phyloP scores from a whole-genome alignment of 305 asterid species.

The Fraxinus angustifolia region DNA sequence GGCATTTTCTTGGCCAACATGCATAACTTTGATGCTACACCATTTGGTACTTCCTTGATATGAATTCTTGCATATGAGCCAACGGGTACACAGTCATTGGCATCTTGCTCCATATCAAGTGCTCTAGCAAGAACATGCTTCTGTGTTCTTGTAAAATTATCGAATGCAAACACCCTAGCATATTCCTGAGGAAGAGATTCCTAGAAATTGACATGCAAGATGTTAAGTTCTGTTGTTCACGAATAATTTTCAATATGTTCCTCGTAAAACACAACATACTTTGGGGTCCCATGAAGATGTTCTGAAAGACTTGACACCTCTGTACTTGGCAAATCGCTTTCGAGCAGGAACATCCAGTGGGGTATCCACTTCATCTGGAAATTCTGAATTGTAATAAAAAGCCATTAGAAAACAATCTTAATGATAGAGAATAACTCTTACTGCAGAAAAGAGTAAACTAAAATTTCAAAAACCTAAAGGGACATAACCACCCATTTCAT shows the following conservation, averaged over 20 bases:
- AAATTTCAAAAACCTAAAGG: background rate
- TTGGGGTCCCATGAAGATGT: conserved; percentile 97
- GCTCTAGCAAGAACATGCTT: conserved; percentile 80
- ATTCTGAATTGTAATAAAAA: conserved; percentile 45
- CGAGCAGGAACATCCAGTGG: conserved; percentile 87
- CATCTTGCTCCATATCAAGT: conserved; percentile 59
- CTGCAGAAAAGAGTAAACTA: background rate
- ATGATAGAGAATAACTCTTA: background rate
- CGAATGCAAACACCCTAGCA: conserved; percentile 85
- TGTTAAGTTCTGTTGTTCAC: conserved; percentile 11
- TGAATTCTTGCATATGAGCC: conserved; percentile 77
- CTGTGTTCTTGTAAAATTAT: conserved; percentile 72
- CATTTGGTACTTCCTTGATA: conserved; percentile 54
- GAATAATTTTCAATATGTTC: conserved; percentile 5
- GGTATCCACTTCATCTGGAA: conserved; percentile 97
- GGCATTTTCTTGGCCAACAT: conserved; percentile 46
- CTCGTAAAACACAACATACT: conserved; percentile 41
- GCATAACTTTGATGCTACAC: conserved; percentile 58
- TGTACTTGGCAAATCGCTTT: conserved; percentile 87
- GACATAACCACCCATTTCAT: background rate
- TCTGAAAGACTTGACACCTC: conserved; percentile 92
- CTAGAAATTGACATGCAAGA: conserved; percentile 42
- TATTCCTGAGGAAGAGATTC: conserved; percentile 95
- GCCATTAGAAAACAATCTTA: conserved; percentile 20
- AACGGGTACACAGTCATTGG: conserved; percentile 44